Conservation (phyloP, 257 asterid genomes). For the Marsdenia floribunda region DNA sequence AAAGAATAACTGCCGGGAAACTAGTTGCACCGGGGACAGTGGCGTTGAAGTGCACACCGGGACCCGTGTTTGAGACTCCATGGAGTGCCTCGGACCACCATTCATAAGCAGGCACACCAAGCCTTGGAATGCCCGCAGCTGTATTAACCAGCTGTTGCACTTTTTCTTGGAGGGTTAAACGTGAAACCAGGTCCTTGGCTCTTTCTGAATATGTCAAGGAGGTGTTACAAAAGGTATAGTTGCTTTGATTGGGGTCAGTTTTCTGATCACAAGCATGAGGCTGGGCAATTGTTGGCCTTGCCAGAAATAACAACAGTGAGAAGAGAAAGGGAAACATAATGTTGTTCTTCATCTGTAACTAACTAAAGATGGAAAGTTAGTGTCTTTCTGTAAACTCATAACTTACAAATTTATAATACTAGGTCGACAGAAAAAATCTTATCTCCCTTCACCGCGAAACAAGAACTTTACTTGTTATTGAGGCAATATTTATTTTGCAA, state of each 20-base stretch:
- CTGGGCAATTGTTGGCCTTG: background rate
- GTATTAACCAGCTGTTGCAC: constrained; percentile 12
- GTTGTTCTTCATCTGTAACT: constrained; percentile 8
- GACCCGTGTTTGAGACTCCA: constrained; percentile 22
- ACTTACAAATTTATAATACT: no score
- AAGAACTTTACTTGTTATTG: background rate
- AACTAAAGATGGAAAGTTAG: background rate
- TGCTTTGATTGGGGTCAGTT: constrained; percentile 7
- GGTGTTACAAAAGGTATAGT: constrained; percentile 20
- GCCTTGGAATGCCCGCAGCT: constrained; percentile 17
- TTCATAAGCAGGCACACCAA: constrained; percentile 17
- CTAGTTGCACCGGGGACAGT: constrained; percentile 26
- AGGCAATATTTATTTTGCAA: background rate
- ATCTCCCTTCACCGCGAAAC: background rate
- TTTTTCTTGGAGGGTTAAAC: constrained; percentile 27
- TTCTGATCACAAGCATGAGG: constrained; percentile 21
- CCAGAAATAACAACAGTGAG: background rate
- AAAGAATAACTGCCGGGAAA: constrained; percentile 27
- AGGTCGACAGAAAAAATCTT: no score
- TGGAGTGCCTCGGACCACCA: constrained; percentile 35
- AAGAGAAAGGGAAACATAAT: constrained; percentile 4
- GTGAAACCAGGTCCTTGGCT: constrained; percentile 22
- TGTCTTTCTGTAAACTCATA: background rate
- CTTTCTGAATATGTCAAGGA: constrained; percentile 15
- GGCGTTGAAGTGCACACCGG: constrained; percentile 9